Conservation (phyloP, 345 rosid species). For the Melastoma malabathricum region DNA sequence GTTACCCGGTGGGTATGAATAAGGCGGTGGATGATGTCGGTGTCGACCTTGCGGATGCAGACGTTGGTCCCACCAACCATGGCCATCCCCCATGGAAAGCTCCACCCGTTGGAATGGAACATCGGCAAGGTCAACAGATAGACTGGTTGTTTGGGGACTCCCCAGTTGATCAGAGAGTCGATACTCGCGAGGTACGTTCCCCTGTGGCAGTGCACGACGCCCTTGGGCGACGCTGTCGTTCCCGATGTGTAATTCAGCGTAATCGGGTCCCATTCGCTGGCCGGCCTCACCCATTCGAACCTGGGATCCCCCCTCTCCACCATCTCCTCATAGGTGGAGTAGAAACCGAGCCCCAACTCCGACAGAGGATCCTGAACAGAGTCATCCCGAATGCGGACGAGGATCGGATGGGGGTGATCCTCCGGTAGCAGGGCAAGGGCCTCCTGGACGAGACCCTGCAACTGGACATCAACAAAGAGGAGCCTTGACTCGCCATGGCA, state of each 20-base stretch:
- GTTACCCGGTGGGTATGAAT: constrained; percentile 50
- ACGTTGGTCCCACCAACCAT: constrained; percentile 72
- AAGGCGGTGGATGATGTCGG: constrained; percentile 28
- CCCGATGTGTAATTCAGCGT: constrained; percentile 74
- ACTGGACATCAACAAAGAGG: constrained; percentile 46
- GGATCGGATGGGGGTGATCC: constrained; percentile 18
- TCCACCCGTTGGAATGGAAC: constrained; percentile 87
- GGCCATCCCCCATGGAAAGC: constrained; percentile 61
- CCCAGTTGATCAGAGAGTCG: constrained; percentile 41
- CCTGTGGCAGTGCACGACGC: constrained; percentile 73
- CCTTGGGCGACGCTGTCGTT: constrained; percentile 79
- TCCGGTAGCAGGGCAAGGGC: constrained; percentile 32
- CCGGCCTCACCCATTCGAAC: constrained; percentile 42
- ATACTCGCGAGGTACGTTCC: constrained; percentile 39
- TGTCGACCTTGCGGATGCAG: constrained; percentile 60
- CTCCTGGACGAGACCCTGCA: constrained; percentile 26
- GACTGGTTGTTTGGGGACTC: constrained; percentile 46
- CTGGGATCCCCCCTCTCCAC: constrained; percentile 34
- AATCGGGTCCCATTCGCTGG: constrained; percentile 56
- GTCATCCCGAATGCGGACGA: constrained; percentile 38
- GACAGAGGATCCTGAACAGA: constrained; percentile 3
- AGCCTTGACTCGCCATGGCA: constrained; percentile 56
- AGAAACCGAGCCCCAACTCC: constrained; percentile 8
- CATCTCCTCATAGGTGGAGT: constrained; percentile 34
- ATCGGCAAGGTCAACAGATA: constrained; percentile 86